Base-by-base conservation (phyloP, 164 flowering plant species). In the Magnolia kwangsiensis region DNA sequence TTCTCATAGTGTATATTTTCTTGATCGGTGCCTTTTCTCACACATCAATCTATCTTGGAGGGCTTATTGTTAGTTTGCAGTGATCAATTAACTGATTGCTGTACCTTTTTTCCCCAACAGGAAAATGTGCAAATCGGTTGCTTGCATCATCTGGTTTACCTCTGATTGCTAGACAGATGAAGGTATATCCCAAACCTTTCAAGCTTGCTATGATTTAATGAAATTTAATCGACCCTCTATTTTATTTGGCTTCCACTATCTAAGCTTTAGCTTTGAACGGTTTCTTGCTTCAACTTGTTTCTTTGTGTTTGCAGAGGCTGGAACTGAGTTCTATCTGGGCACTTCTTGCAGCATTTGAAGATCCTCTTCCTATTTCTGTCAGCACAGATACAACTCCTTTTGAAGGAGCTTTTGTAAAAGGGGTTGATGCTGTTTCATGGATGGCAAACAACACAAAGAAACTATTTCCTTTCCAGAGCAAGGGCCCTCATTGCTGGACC, bases 321-420 rank as follows among this genome's bases (percentile, higher is more conserved):
- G 96, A 92, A 14, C 80, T 96, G 80, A 94, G 94, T 86, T 86
- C 98, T 67, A 88, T 96, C 73, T 96, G 98, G 99, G 97, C 98
- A 27, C 95, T 93, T 77, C 91, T 96, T 69, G 95, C 96, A 51
- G 98, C 98, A 78, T 96, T 96, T 85, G 94, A 93, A 78, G 94
- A 92, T 67, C 98, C 98, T 71, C 90, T 96, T 81, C 96, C 96
- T 66, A 27, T 89, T 27, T 85, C 86, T 16, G 79, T 78, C 63
- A 75, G 63, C 58, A 59, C 69, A 71, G 63, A 45, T 58, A 37
- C 59, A 68, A 76, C 79, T 77, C 84, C 87, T 37, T 92, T 96
- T 79, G 97, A 91, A 83, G 99, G 99, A 75, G 99, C 99, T 69
- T 96, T 96, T 89, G 95, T 96, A 4, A 86, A 88, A 85, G 99